Base-by-base conservation (phyloP, 192 early-diverging fungal genomes). In the Lobosporangium transversale region DNA sequence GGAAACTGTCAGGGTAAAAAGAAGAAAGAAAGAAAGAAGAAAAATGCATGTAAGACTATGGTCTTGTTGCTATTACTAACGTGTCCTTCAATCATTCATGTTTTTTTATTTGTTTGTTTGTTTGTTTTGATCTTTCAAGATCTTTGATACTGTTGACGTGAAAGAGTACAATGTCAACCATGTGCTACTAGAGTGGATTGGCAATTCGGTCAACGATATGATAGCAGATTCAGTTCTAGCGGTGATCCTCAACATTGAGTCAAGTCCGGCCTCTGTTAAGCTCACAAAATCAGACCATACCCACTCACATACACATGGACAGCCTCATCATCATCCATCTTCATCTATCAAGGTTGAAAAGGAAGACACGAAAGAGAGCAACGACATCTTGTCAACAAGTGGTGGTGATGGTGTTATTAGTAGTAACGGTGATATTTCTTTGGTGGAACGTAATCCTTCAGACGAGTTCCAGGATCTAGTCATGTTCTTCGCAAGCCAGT, bases 181-280 rank as follows among this genome's bases (percentile, higher is more conserved):
- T 63, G 80, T 96, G 3, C 82, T 89, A 45, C 75, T 99, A 23
- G 95, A 96, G 74, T 99, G 97, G 97, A 86, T 90, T 32, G 91
- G 96, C 49, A 90, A 94, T 73, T 80, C 90, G 27, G 88, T 96
- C 70, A 97, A 94, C 62, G 97, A 99, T 78, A 95, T 97, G 91
- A 89, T 98, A 1, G 97, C 96, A 6, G 97, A 99, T 62, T 93
- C 97, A 37, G 90, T 97, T 6, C 65, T 97, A 18, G 94, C 94
- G 0, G 85, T 97, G 27, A 84, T 97, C 18, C 50, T 94, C 45
- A 90, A 93, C 60, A 92, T 94, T 49, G 97, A 95, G 52, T 88
- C 86, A 40, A 91, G 90, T 65, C 94, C 94, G 24, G 95, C 96
- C 0, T 93, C 91, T 56, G 95, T 98, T 20, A 97, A 96, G 57